phyloP scores from a whole-genome alignment of 148 eudicot species.

The Nepenthes gracilis region DNA sequence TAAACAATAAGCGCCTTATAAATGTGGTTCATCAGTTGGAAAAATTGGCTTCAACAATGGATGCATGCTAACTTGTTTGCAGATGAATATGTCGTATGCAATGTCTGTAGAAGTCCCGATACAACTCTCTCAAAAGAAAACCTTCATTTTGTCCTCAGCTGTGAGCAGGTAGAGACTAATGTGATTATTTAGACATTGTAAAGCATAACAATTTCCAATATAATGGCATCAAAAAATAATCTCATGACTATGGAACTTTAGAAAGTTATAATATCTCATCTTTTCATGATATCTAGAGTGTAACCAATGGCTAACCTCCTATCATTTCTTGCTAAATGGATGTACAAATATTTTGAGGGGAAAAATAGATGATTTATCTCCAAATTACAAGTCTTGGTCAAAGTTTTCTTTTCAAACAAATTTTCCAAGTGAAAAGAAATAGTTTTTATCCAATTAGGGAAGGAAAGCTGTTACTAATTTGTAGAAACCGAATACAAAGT shows the following conservation, averaged over 20 bases:
- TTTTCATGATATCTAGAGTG: no score
- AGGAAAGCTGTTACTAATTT: no score
- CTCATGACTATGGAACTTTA: neutral
- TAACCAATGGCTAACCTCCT: no score
- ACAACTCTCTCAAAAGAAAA: conserved; percentile 32
- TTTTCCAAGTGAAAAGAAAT: no score
- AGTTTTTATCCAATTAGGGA: no score
- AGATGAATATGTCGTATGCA: conserved; percentile 53
- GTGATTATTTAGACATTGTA: neutral
- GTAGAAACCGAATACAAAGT: no score
- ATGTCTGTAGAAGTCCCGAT: conserved; percentile 39
- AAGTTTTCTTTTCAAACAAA: no score
- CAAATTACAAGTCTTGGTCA: no score
- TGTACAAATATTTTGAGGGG: no score
- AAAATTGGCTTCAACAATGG: neutral
- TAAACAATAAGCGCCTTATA: neutral
- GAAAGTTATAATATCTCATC: no score
- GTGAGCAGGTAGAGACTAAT: conserved; percentile 25
- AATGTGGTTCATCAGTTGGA: neutral
- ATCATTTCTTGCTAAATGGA: no score
- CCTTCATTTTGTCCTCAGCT: conserved; percentile 24
- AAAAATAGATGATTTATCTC: no score
- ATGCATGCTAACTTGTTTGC: conserved; percentile 2
- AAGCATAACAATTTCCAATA: neutral
- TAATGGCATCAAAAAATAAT: neutral